These are phyloP conservation scores for Massarina eburnea DNA, from an alignment of 2,329 filamentous ascomycete genomes.

Conservation along the genomic window DNA sequence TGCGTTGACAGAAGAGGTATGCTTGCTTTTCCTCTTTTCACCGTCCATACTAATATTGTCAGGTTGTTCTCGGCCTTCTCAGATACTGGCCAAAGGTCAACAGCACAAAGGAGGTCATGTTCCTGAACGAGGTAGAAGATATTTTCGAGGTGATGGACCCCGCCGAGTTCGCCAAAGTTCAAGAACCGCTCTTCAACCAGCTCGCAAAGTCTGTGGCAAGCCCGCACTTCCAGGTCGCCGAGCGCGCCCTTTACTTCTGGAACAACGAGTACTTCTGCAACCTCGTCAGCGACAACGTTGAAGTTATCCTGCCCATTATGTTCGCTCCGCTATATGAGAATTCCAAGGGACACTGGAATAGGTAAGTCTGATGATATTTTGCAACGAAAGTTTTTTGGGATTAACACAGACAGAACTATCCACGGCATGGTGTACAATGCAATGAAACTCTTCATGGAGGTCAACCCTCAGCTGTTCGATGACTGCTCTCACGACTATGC, in stretches of 20 bases:
- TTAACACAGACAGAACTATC: slow-evolving; percentile 70
- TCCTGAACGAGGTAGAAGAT: slow-evolving; percentile 97
- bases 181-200: slow-evolving; percentile 96
- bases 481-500: slow-evolving; percentile 99
- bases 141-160: slow-evolving; percentile 99
- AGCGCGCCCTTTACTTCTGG: slow-evolving; percentile 98
- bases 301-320: slow-evolving; percentile 98
- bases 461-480: slow-evolving; percentile 96
- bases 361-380: slow-evolving; percentile 59
- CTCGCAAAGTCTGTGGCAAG: slow-evolving; percentile 97
- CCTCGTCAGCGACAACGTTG: slow-evolving; percentile 96
- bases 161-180: slow-evolving; percentile 96
- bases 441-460: slow-evolving; percentile 99
- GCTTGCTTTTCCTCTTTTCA: slow-evolving; percentile 20
- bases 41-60: slow-evolving; percentile 17
- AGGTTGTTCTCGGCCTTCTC: slow-evolving; percentile 91
- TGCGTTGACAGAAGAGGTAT: slow-evolving; percentile 90
- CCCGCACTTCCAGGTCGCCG: slow-evolving; percentile 97
- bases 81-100: slow-evolving; percentile 99
- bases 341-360: slow-evolving; percentile 98
- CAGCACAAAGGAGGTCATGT: slow-evolving; percentile 99
- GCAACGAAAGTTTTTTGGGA: slow-evolving; percentile 1
- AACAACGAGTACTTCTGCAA: slow-evolving; percentile 99
- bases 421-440: slow-evolving; percentile 99
- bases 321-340: slow-evolving; percentile 98